These are phyloP conservation scores for Cytospora chrysosperma DNA, from an alignment of 2,329 filamentous ascomycete species.

Conservation along the genomic window DNA sequence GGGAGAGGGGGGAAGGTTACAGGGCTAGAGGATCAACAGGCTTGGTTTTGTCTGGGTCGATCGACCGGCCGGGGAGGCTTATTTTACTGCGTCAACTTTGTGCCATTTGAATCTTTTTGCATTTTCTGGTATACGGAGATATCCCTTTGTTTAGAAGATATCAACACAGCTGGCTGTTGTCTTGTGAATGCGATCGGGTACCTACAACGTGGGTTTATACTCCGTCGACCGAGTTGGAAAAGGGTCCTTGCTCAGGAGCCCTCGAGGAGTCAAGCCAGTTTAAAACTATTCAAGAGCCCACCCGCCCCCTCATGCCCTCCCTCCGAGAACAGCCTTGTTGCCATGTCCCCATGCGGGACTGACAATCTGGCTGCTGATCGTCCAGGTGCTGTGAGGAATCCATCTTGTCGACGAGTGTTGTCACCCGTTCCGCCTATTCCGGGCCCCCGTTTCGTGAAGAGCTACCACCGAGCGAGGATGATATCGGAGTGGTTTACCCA, in stretches of 20 bases:
- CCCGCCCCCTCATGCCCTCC: not conserved
- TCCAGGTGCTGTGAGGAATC: conserved; percentile 33
- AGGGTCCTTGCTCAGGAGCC: not conserved
- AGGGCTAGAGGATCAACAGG: too few species aligned
- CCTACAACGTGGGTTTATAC: not conserved
- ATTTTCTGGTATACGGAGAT: conserved; percentile 18
- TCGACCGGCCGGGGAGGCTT: not conserved
- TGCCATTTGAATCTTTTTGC: too few species aligned
- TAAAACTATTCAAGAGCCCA: not conserved
- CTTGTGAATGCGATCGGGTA: too few species aligned
- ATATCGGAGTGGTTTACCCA: conserved; percentile 34
- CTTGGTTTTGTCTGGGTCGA: not conserved
- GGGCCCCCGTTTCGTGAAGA: conserved; percentile 23
- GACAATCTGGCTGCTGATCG: conserved; percentile 30
- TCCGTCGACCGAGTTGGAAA: not conserved
- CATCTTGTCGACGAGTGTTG: conserved; percentile 25
- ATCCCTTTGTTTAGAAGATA: conserved; percentile 14
- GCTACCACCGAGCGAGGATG: conserved; percentile 32
- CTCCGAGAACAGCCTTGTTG: conserved; percentile 24
- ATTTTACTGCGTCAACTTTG: not conserved
- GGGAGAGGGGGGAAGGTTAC: too few species aligned
- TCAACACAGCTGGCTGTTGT: conserved; percentile 1
- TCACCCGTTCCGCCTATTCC: conserved; percentile 28
- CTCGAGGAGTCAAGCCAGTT: too few species aligned
- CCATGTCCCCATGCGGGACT: conserved; percentile 30